Conservation (phyloP, 1,284 basidiomycete species). For the Sporisorium scitamineum region DNA sequence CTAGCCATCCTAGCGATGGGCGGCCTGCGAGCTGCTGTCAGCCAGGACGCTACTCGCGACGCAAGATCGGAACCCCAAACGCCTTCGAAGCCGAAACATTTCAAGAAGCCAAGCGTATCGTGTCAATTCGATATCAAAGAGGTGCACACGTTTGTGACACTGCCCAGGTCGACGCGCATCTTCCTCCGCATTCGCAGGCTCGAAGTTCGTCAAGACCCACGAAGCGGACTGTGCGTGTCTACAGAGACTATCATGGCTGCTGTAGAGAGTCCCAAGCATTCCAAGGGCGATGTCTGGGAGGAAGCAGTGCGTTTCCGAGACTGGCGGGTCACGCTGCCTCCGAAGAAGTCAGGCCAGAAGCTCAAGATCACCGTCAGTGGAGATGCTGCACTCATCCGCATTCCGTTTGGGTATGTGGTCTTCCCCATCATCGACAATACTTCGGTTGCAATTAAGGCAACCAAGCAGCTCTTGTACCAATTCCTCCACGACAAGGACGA, state of each 20-base stretch:
- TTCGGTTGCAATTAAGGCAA: conserved; percentile 70
- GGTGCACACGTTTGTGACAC: conserved; percentile 62
- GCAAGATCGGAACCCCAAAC: not conserved
- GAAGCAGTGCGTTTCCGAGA: conserved; percentile 79
- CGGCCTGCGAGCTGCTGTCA: not conserved
- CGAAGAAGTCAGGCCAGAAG: conserved; percentile 26
- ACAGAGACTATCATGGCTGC: conserved; percentile 71
- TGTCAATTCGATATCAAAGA: conserved; percentile 53
- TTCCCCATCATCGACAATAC: conserved; percentile 71
- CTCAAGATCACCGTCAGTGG: conserved; percentile 72
- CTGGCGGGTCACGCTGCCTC: conserved; percentile 72
- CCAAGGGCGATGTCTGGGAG: conserved; percentile 76
- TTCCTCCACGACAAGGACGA: conserved; percentile 67
- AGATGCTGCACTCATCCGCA: conserved; percentile 79
- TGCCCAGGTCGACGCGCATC: conserved; percentile 65
- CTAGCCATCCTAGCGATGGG: conserved; percentile 62
- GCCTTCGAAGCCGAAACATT: not conserved
- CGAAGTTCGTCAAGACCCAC: conserved; percentile 55
- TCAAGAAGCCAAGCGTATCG: conserved; percentile 17
- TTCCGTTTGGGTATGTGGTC: conserved; percentile 83
- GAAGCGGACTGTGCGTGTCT: conserved; percentile 54
- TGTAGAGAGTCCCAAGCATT: conserved; percentile 69
- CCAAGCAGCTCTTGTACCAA: conserved; percentile 71
- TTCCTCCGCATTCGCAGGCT: conserved; percentile 61
- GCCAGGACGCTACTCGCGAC: not conserved